Evolutionary conservation across 2,329 filamentous ascomycete genomes (phyloP), one percentile per base, ranked within the genome.

Genomic region (Sclerotinia subarctica): DNA sequence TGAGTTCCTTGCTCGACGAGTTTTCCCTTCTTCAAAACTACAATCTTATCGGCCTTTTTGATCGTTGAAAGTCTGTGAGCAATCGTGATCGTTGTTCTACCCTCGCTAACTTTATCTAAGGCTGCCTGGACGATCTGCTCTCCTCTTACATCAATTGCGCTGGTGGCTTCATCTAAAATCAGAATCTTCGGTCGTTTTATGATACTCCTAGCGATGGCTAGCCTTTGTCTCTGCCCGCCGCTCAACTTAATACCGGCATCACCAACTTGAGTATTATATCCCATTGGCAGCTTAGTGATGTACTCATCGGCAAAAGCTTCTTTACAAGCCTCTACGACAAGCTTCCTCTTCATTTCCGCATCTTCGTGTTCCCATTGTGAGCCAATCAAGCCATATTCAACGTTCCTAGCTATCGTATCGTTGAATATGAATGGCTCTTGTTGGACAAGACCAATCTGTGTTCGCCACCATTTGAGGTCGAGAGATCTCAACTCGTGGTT

Each of bases 61-160:
- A 93, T 83, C 80, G 94, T 98, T 0, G 93, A 96, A 13, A 98
- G 83, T 72, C 94, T 89, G 79, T 98, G 94, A 58, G 94, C 94
- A 78, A 97, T 97, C 5, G 93, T 91, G 73, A 97, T 96, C 1
- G 94, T 97, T 0, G 94, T 97, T 2, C 87, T 80, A 53, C 83
- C 82, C 56, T 81, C 78, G 0, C 85, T 85, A 0, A 88, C 81
- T n/a, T 80, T 79, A 69, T 84, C 82, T 21, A 88, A 78, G 0
- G 85, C 85, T 42, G 80, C 78, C 72, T 87, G 85, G 0, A 88
- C 85, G 42, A 84, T 80, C 35, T 79, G 76, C 56, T 82, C 80
- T 11, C 79, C 78, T 11, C 85, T 24, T 88, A 80, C 74, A 69
- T 77, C 75, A 10, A 77, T 79, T 1, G 86, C 82, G 0, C 85